Base-by-base conservation (phyloP, 768 basidiomycete species). In the Leccinum truebloodii region DNA sequence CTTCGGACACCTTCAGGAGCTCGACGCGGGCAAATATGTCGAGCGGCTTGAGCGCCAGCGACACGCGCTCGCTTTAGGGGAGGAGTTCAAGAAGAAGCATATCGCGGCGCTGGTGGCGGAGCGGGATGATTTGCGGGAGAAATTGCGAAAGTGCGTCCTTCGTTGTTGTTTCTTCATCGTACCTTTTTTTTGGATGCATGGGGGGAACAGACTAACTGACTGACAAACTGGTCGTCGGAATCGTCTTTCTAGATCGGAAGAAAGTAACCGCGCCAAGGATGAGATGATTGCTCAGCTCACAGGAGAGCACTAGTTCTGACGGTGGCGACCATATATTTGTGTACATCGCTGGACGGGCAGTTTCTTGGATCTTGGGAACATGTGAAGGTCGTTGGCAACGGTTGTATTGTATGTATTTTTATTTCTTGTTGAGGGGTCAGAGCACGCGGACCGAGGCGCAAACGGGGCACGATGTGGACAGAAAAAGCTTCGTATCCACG, bases 11-110 rank as follows among this genome's bases (percentile, higher is more conserved):
- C n/a, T 71, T 1, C 53, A 60, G 1, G 63, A 67, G 16, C 54
- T 69, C 32, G 54, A 49, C 14, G 41, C 75, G 0, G 58, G 62
- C 46, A 66, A 69, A 9, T 75, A 78, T 53, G 69, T 82, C 46
- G 60, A 60, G 35, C 74, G 71, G 55, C 71, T 82, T 39, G 79
- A 83, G 60, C 71, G 77, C 39, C 76, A 75, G 57, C 61, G 70
- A 10, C 63, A 64, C 9, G 77, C 79, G 22, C 69, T 76, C 52
- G 74, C 73, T 49, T 72, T 75, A 49, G 72, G 75, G 26, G 75
- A 73, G 14, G 66, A 67, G 4, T 69, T 67, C 4, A 81, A 80
- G 61, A 67, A 67, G 34, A 66, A 48, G 28, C 49, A 22, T 1
- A 67, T 73, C 2, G 57, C 41, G 4, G n/a, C n/a, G 12, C 9